A percentile compares a stretch with the other conserved stretches of the same genome.
phyloP scores from a whole-genome alignment of 1,284 basidiomycete genomes.

The Austroboletus niveus region DNA sequence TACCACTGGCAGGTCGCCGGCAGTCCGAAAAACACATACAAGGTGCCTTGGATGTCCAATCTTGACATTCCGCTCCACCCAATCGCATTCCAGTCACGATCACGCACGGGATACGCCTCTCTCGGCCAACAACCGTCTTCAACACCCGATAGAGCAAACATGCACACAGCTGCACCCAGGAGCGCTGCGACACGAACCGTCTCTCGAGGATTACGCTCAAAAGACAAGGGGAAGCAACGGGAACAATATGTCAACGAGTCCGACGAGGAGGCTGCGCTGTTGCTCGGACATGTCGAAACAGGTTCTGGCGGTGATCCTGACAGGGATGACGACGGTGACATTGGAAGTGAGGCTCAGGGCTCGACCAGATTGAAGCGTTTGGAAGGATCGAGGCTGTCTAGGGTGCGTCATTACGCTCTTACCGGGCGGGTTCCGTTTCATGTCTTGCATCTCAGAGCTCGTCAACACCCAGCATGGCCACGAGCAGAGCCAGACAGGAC shows the following conservation, averaged over 20 bases:
- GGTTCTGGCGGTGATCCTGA: slow-evolving; percentile 22
- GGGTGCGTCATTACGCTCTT: slow-evolving; percentile 16
- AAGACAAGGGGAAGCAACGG: slow-evolving; percentile 43
- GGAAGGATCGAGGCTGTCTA: slow-evolving; percentile 20
- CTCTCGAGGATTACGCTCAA: slow-evolving; percentile 20
- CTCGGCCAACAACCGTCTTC: slow-evolving; percentile 37
- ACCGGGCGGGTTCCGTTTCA: no score
- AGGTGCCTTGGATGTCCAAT: slow-evolving; percentile 19
- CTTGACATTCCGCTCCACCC: slow-evolving; percentile 69
- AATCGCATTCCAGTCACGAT: slow-evolving; percentile 48
- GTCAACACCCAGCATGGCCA: slow-evolving; percentile 29
- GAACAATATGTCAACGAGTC: slow-evolving; percentile 59
- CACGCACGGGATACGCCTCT: slow-evolving; percentile 45
- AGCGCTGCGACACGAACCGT: slow-evolving; percentile 38
- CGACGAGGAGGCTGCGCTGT: slow-evolving; percentile 53
- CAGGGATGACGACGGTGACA: slow-evolving; percentile 26
- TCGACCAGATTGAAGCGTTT: slow-evolving; percentile 29
- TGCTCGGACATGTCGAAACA: slow-evolving; percentile 41
- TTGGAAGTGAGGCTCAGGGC: slow-evolving; percentile 19
- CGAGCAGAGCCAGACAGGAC: slow-evolving; percentile 46
- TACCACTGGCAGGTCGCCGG: no score
- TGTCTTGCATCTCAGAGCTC: slow-evolving; percentile 26
- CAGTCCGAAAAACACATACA: no score
- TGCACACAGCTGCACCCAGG: slow-evolving; percentile 34
- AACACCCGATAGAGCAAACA: slow-evolving; percentile 22